Evolutionary conservation across 805 yeast genomes (phyloP), one percentile per base, ranked within the genome.

Genomic region (Kazachstania bromeliacearum): DNA sequence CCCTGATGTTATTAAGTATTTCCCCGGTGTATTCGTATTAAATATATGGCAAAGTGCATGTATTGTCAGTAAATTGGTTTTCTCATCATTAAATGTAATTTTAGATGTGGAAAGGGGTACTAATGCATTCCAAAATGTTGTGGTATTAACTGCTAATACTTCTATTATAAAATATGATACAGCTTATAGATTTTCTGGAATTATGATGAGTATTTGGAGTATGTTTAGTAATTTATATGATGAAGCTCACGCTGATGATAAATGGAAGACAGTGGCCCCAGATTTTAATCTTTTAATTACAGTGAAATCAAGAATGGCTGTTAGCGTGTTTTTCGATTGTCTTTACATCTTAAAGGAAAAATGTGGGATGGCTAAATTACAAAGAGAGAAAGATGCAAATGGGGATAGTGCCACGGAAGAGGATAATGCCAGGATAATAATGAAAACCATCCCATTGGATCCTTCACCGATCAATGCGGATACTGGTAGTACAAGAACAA

Each of bases 191-290:
- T 83, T 95, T 0, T 77, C 94, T 31, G 96, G 95, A 7, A 85
- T 92, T 41, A 85, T 89, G 92, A 73, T 81, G 50, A 87, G 87
- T 52, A 78, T 87, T 66, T 89, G 98, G 98, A 84, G 81, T 41
- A 67, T 87, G 41, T 83, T 83, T 58, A 72, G 79, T 34, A 70
- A 79, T 4, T 62, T 87, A 44, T 73, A 76, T 43, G 78, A 73
- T 29, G 74, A 59, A 58, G 42, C 46, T 12, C 38, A 37, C 14
- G 3, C 24, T 16, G 20, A 5, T 5, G 34, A 13, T 12, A 12
- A 34, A 37, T 2, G 13, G 13, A 9, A 21, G 20, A 28, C 38
- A n/a, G 25, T 31, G 12, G 9, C 25, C n/a, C 6, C 29, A 8
- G 59, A 58, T 22, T 58, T 60, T 23, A 66, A 65, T 38, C 39